phyloP scores from a whole-genome alignment of 2,329 filamentous ascomycete species.

The Paramyrothecium sp. region DNA sequence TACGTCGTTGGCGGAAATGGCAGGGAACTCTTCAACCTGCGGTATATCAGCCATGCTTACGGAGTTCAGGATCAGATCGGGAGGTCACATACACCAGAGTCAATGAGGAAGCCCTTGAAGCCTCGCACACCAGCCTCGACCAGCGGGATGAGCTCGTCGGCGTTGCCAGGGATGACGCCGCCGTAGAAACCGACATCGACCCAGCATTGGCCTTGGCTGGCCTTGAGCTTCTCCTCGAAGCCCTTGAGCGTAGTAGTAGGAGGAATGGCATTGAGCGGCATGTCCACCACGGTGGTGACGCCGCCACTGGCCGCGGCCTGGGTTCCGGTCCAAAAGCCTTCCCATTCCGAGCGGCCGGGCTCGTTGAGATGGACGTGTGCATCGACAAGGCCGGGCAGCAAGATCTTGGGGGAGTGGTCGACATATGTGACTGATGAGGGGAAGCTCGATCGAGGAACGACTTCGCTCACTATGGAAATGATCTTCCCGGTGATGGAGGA shows the following conservation, averaged over 20 bases:
- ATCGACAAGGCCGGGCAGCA: slow-evolving; percentile 90
- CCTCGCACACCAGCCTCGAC: slow-evolving; percentile 85
- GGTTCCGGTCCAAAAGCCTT: slow-evolving; percentile 94
- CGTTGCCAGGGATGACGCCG: slow-evolving; percentile 89
- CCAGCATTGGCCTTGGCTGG: slow-evolving; percentile 88
- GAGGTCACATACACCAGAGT: slow-evolving; percentile 76
- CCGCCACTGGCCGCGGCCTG: slow-evolving; percentile 91
- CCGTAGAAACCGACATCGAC: slow-evolving; percentile 99
- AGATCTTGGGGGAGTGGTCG: slow-evolving; percentile 80
- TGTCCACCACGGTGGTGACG: slow-evolving; percentile 95
- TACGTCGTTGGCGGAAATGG: slow-evolving; percentile 79
- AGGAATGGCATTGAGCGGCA: slow-evolving; percentile 96
- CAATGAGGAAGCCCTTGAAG: slow-evolving; percentile 97
- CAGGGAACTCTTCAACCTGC: slow-evolving; percentile 92
- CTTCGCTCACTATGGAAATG: slow-evolving; percentile 66
- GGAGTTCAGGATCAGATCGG: background rate
- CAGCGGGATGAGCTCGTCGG: slow-evolving; percentile 72
- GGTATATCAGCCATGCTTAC: slow-evolving; percentile 10
- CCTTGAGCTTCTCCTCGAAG: slow-evolving; percentile 80
- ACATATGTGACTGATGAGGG: slow-evolving; percentile 70
- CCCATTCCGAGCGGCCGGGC: slow-evolving; percentile 95
- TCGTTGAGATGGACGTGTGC: slow-evolving; percentile 98
- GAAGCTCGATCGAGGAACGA: slow-evolving; percentile 76
- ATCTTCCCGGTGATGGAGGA: slow-evolving; percentile 83
- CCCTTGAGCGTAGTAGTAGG: slow-evolving; percentile 87